A percentile compares a stretch with the other conserved stretches of the same genome.
Evolutionary conservation across 306 rosid genomes (phyloP).

Genomic region (Medicago ruthenica): DNA sequence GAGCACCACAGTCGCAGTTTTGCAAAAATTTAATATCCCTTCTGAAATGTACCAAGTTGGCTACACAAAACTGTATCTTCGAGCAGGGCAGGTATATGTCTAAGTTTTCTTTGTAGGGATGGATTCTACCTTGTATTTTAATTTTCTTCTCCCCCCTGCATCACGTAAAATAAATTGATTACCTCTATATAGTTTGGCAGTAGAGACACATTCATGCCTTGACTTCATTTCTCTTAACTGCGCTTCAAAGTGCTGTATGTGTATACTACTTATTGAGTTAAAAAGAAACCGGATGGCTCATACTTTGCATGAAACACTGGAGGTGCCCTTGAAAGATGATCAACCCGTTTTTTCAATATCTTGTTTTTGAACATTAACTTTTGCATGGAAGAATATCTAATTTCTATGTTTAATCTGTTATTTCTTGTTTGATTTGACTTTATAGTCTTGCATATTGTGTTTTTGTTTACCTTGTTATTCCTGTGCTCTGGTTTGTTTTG

Average conservation of each 20-base stretch:
- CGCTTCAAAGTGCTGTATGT: conserved; percentile 12
- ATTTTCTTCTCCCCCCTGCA: conserved; percentile 14
- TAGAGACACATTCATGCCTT: conserved; percentile 27
- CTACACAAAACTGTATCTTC: conserved; percentile 78
- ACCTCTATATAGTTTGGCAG: conserved; percentile 16
- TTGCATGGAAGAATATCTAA: conserved; percentile 11
- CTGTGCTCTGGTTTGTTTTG: conserved; percentile 43
- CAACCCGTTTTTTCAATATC: conserved; percentile 10
- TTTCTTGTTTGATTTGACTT: conserved; percentile 36
- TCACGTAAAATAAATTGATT: conserved; percentile 9
- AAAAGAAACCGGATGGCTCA: conserved; percentile 9
- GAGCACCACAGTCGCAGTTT: conserved; percentile 70
- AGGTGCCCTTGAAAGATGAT: conserved; percentile 11
- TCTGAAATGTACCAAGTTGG: conserved; percentile 92
- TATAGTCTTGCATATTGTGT: conserved; percentile 32
- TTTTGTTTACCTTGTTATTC: conserved; percentile 44
- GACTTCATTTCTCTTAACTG: conserved; percentile 23
- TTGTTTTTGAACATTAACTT: conserved; percentile 27
- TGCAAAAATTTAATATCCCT: conserved; percentile 69
- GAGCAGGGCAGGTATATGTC: conserved; percentile 80
- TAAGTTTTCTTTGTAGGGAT: conserved; percentile 20
- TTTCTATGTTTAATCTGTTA: neutral
- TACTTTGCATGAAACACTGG: conserved; percentile 20
- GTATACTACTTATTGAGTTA: neutral
- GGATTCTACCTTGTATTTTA: conserved; percentile 13